Base-by-base conservation (phyloP, 495 filamentous ascomycete species). In the Penicillium macrosclerotiorum region DNA sequence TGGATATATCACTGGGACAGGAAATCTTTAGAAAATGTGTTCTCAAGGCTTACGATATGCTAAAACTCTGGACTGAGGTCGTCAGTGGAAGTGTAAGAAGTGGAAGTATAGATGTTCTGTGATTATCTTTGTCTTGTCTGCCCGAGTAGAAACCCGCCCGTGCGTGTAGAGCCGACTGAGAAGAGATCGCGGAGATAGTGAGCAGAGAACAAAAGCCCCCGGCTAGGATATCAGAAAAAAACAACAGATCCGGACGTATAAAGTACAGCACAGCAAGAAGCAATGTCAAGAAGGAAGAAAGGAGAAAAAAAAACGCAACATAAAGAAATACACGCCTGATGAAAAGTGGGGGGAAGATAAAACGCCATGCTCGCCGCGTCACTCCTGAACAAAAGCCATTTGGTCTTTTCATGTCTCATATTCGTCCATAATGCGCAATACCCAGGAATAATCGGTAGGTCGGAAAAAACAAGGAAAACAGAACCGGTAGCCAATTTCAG, bases 361-460 rank as follows among this genome's bases (percentile, higher is more conserved):
- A 47, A 47, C 44, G 44, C 44, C 44, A 24, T 46, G 43, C 43
- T 46, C 22, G 34, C 26, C 34, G n/a, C 33, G 29, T 32, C 17
- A 14, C 40, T 16, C 27, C 27, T 22, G 24, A 17, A 43, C 40
- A 18, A 19, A 18, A 42, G 19, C 40, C 38, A 14, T 41, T 25
- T 23, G 1, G 38, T 41, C 38, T 9, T 41, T 17, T 25, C 13
- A 13, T 24, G 30, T 43, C 41, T 25, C 8, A 29, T 29, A 45
- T 7, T n/a, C 36, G 23, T 38, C 22, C 14, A 38, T 20, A 38
- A 38, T 3, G 18, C 36, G 20, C 20, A 20, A 24, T 17, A 38
- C 14, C 20, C n/a, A 3, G 18, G 36, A 19, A 19, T 23, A 23
- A 38, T 38, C 22, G 20, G 25, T 23, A 24, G 9, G 22, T 25